Evolutionary conservation across 2,329 filamentous ascomycete species (phyloP).

Genomic region (Xylariaceae sp.): DNA sequence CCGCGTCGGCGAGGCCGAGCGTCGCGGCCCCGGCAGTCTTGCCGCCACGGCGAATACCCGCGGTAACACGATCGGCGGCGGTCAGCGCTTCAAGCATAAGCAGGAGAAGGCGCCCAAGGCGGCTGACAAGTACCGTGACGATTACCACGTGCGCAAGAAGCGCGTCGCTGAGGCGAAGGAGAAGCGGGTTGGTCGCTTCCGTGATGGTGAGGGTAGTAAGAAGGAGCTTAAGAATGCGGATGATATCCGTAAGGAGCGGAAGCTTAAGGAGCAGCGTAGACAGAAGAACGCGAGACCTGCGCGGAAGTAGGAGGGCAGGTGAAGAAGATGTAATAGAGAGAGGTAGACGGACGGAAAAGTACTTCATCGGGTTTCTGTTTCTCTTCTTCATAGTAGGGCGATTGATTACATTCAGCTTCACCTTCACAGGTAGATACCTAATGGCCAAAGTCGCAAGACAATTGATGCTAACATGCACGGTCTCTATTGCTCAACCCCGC

Average conservation of each 20-base stretch:
- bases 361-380: neutral
- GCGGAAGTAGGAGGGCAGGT: conserved; percentile 45
- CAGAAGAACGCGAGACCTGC: conserved; percentile 85
- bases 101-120: conserved; percentile 84
- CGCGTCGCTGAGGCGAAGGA: conserved; percentile 81
- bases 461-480: neutral
- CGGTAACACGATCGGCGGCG: conserved; percentile 32
- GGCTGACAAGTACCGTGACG: conserved; percentile 85
- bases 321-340: neutral
- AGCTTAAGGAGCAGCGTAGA: conserved; percentile 66
- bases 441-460: neutral
- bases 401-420: neutral
- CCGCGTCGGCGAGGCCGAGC: conserved; percentile 76
- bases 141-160: conserved; percentile 88
- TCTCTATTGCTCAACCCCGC: conserved; percentile 11
- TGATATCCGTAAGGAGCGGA: conserved; percentile 79
- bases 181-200: conserved; percentile 70
- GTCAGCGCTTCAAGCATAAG: conserved; percentile 71
- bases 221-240: conserved; percentile 74
- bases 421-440: neutral
- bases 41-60: conserved; percentile 30
- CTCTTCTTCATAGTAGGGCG: neutral
- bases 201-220: conserved; percentile 60
- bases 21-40: conserved; percentile 33
- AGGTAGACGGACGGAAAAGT: neutral